These are phyloP conservation scores for Phlebopus sp. DNA, from an alignment of 1,284 basidiomycete species.

Conservation along the genomic window DNA sequence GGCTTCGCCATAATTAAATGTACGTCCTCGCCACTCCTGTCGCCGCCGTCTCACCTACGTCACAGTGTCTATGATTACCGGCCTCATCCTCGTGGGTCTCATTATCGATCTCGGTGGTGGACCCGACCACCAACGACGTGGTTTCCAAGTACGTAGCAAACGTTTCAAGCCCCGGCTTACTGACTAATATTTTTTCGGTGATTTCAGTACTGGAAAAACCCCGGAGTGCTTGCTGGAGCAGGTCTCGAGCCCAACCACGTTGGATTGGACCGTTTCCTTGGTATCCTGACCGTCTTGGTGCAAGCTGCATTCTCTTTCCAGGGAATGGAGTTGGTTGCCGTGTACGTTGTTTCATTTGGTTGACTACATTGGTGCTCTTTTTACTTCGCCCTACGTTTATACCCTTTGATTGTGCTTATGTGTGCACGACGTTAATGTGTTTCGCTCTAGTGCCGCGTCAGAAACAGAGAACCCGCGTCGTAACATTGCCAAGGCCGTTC, in stretches of 20 bases:
- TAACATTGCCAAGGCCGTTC: constrained; percentile 79
- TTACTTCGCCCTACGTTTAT: too few species aligned
- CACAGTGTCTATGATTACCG: too few species aligned
- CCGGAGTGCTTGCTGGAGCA: constrained; percentile 39
- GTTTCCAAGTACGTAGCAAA: too few species aligned
- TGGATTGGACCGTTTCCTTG: constrained; percentile 48
- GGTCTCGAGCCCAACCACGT: constrained; percentile 34
- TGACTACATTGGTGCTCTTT: too few species aligned
- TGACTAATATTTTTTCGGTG: constrained; percentile 44
- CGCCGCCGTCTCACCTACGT: constrained; percentile 41
- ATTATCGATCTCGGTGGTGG: constrained; percentile 56
- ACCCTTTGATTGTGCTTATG: background rate
- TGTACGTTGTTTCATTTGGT: constrained; percentile 41
- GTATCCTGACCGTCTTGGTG: constrained; percentile 63
- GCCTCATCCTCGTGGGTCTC: constrained; percentile 50
- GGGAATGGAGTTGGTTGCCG: constrained; percentile 80
- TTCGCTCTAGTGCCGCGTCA: constrained; percentile 56
- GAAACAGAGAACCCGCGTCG: constrained; percentile 74
- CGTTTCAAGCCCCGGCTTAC: constrained; percentile 40
- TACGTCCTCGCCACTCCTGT: constrained; percentile 48
- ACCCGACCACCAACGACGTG: constrained; percentile 38
- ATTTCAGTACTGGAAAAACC: constrained; percentile 52
- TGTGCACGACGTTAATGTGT: background rate
- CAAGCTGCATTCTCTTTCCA: constrained; percentile 85
- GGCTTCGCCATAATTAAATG: constrained; percentile 24